Percentiles rank a stretch among this genome's conserved stretches.
These are phyloP conservation scores for Dioscorea zingiberensis DNA, from an alignment of 106 monocot species.

Conservation along the genomic window DNA sequence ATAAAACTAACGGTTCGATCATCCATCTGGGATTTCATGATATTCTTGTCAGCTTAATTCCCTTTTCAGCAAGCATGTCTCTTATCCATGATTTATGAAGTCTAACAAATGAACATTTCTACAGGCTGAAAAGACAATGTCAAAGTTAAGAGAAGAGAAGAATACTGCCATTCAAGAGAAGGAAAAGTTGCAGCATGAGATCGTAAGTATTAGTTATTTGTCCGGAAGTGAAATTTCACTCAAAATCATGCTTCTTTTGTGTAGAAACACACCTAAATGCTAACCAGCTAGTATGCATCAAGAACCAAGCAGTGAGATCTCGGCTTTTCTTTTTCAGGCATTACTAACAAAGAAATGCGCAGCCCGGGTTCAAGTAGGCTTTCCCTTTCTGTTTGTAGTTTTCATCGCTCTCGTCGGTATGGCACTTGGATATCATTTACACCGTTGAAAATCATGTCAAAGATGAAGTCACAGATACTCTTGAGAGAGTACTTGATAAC, in stretches of 20 bases:
- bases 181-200: conserved; percentile 27
- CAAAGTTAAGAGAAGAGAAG: conserved; percentile 33
- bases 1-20: background rate
- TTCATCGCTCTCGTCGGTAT: conserved; percentile 51
- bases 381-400: conserved; percentile 64
- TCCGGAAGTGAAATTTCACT: background rate
- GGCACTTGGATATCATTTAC: conserved; percentile 39
- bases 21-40: background rate
- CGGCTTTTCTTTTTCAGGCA: conserved; percentile 17
- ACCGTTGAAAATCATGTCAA: conserved; percentile 5
- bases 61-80: background rate
- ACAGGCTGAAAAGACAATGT: conserved; percentile 29
- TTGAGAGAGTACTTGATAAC: too few relatives aligned
- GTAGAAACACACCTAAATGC: background rate
- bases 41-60: background rate
- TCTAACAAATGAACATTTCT: background rate
- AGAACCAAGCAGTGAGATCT: background rate
- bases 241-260: background rate
- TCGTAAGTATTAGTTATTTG: conserved; percentile 19
- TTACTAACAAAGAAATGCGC: conserved; percentile 36
- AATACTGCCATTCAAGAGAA: conserved; percentile 12
- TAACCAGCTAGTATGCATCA: background rate
- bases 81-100: background rate
- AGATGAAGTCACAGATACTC: too few relatives aligned
- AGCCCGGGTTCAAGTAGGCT: conserved; percentile 44